Percentiles rank a stretch among this genome's conserved stretches.
Conservation (phyloP, 208 protist genomes). For the Leishmania amazonensis region DNA sequence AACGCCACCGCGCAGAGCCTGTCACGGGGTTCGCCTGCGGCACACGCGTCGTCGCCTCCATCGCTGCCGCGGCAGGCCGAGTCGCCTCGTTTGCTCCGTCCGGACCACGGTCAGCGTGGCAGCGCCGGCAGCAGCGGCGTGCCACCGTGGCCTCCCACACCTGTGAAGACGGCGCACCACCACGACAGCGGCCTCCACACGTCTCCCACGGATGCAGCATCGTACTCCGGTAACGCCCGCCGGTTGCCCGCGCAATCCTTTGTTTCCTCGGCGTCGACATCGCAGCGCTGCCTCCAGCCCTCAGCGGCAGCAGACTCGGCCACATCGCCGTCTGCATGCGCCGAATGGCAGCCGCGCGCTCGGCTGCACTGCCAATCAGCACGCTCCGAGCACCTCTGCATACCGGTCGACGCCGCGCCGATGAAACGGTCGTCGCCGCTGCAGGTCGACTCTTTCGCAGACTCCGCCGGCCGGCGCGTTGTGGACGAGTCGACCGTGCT, state of each 20-base stretch:
- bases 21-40: neutral
- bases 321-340: neutral
- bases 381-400: neutral
- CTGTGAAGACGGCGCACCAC: neutral
- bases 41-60: neutral
- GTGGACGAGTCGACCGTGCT: neutral
- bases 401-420: neutral
- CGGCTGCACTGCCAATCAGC: neutral
- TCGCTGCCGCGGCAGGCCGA: neutral
- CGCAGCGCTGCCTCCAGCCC: neutral
- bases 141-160: neutral
- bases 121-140: neutral
- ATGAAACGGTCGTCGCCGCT: neutral
- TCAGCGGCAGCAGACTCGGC: neutral
- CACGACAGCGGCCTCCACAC: neutral
- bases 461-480: neutral
- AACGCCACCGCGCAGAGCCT: too few relatives aligned
- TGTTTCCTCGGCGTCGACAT: neutral
- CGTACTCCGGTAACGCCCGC: neutral
- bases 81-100: neutral
- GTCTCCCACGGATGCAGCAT: neutral
- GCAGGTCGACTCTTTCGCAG: neutral
- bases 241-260: neutral
- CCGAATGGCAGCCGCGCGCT: neutral
- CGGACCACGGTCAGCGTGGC: neutral